Conservation (phyloP, 495 filamentous ascomycete species). For the Tuber umbilicatum region DNA sequence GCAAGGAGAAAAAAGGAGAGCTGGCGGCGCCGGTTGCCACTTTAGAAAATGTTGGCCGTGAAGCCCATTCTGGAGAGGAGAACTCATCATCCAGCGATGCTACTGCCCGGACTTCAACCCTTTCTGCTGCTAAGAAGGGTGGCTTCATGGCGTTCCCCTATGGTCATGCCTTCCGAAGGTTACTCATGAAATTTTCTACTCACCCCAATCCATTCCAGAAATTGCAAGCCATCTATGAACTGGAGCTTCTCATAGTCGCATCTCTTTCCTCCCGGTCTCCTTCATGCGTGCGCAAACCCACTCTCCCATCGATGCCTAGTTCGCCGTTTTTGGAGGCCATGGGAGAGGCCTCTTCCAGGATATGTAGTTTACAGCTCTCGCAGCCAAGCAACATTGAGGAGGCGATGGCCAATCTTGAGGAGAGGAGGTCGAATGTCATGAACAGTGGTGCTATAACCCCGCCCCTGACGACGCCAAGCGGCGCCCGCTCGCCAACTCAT, state of each 20-base stretch:
- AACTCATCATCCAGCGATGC: slow-evolving; percentile 47
- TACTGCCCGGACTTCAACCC: slow-evolving; percentile 42
- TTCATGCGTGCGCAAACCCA: slow-evolving; percentile 23
- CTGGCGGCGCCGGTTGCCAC: slow-evolving; percentile 48
- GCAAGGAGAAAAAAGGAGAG: slow-evolving; percentile 45
- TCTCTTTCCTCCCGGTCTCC: slow-evolving; percentile 54
- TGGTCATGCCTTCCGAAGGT: slow-evolving; percentile 64
- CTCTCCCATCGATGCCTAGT: slow-evolving; percentile 35
- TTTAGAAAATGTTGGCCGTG: slow-evolving; percentile 45
- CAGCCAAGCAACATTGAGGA: slow-evolving; percentile 53
- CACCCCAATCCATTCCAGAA: slow-evolving; percentile 85
- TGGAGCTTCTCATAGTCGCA: slow-evolving; percentile 72
- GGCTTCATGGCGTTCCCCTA: slow-evolving; percentile 58
- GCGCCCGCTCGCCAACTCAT: slow-evolving; percentile 44
- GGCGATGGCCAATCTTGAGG: slow-evolving; percentile 61
- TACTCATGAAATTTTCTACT: slow-evolving; percentile 79
- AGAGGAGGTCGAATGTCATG: slow-evolving; percentile 55
- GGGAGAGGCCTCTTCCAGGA: slow-evolving; percentile 35
- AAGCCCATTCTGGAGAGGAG: slow-evolving; percentile 44
- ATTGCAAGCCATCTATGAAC: slow-evolving; percentile 72
- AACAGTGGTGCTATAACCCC: slow-evolving; percentile 32
- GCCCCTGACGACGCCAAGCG: slow-evolving; percentile 39
- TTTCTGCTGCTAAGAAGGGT: slow-evolving; percentile 43
- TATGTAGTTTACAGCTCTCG: slow-evolving; percentile 38
- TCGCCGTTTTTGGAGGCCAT: slow-evolving; percentile 40